Conservation (phyloP, 192 early-diverging fungal species). For the Pilaira anomala region DNA sequence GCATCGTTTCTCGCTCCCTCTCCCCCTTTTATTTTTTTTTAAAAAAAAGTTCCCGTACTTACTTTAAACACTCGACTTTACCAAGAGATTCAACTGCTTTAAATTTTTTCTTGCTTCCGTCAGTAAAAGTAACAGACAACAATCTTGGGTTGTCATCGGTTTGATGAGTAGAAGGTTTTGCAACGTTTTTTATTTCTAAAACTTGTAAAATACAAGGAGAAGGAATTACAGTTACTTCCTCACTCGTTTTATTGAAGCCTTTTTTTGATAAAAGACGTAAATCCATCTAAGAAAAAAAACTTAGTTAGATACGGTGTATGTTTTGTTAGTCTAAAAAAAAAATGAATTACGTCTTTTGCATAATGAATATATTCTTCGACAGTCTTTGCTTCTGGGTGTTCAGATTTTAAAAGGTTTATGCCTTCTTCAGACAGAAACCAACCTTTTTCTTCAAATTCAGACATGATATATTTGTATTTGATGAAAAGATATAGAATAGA, state of each 20-base stretch:
- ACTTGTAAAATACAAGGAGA: conserved; percentile 28
- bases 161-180: conserved; percentile 29
- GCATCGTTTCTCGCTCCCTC: neutral
- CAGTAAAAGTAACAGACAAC: conserved; percentile 31
- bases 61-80: conserved; percentile 23
- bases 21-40: no score
- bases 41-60: neutral
- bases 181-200: conserved; percentile 27
- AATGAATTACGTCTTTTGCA: conserved; percentile 24
- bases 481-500: neutral
- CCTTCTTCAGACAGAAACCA: conserved; percentile 28
- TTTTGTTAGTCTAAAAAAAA: neutral
- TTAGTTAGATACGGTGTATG: no score
- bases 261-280: conserved; percentile 19
- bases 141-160: conserved; percentile 23
- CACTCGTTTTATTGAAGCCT: conserved; percentile 14
- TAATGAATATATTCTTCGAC: conserved; percentile 15
- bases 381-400: conserved; percentile 2
- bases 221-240: neutral
- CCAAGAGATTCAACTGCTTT: conserved; percentile 33
- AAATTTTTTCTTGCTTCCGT: conserved; percentile 32
- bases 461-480: neutral
- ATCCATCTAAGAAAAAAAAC: conserved; percentile 21
- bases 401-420: neutral
- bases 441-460: conserved; percentile 22